A percentile compares a stretch with the other conserved stretches of the same genome.
phyloP scores from a whole-genome alignment of 768 basidiomycete species.

The Psilocybe subaeruginosa region DNA sequence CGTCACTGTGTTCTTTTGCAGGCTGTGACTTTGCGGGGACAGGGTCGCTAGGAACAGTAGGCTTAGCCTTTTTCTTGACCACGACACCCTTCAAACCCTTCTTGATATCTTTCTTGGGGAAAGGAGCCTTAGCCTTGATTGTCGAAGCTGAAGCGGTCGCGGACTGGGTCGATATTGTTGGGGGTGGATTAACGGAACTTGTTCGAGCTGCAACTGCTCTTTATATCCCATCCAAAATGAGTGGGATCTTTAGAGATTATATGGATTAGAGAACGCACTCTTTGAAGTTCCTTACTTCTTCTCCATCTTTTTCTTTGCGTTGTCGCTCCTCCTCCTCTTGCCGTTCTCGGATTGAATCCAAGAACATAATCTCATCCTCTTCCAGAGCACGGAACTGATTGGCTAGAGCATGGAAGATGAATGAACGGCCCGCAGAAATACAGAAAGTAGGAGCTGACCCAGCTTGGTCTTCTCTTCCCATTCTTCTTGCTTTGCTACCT shows the following conservation, averaged over 20 bases:
- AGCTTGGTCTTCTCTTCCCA: constrained; percentile 92
- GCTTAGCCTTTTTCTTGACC: constrained; percentile 74
- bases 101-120: constrained; percentile 65
- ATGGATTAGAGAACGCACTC: constrained; percentile 49
- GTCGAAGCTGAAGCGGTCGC: constrained; percentile 26
- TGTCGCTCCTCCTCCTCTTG: constrained; percentile 77
- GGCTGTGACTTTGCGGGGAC: constrained; percentile 22
- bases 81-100: constrained; percentile 77
- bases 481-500: constrained; percentile 92
- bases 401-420: constrained; percentile 42
- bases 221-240: constrained; percentile 8
- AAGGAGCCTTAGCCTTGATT: constrained; percentile 32
- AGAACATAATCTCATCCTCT: constrained; percentile 89
- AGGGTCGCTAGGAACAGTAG: constrained; percentile 17
- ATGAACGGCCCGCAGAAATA: not conserved
- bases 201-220: constrained; percentile 74
- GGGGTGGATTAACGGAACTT: constrained; percentile 47
- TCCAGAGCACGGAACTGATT: constrained; percentile 90
- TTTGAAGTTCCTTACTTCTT: constrained; percentile 78
- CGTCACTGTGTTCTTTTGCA: constrained; percentile 21
- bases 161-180: constrained; percentile 34
- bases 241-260: constrained; percentile 2
- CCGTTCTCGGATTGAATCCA: constrained; percentile 79
- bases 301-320: constrained; percentile 74
- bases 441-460: constrained; percentile 30